Percentiles rank a stretch among this genome's conserved stretches.
Conservation (phyloP, 2,329 filamentous ascomycete species). For the Phyllosticta citriasiana region DNA sequence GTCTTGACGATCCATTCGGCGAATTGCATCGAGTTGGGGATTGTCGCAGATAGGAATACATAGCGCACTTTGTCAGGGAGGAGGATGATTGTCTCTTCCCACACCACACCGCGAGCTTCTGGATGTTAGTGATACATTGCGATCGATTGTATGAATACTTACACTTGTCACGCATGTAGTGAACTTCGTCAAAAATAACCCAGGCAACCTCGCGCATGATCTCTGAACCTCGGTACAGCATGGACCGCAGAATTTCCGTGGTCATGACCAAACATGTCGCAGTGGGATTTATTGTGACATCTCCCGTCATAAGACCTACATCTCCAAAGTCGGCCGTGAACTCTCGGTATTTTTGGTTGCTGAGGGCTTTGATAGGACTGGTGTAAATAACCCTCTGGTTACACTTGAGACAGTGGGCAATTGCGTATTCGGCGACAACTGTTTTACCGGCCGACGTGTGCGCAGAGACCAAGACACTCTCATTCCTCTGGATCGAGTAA, state of each 20-base stretch:
- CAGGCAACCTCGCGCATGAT: slow-evolving; percentile 99
- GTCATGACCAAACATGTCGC: slow-evolving; percentile 98
- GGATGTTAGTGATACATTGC: not conserved
- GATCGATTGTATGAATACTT: slow-evolving; percentile 11
- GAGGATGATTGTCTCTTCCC: slow-evolving; percentile 98
- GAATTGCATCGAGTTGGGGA: slow-evolving; percentile 98
- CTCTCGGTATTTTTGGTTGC: slow-evolving; percentile 97
- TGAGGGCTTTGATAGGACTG: slow-evolving; percentile 96
- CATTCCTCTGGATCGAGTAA: slow-evolving; percentile 86
- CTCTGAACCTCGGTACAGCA: slow-evolving; percentile 95
- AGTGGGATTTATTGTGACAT: slow-evolving; percentile 98
- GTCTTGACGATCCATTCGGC: slow-evolving; percentile 99
- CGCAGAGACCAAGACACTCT: slow-evolving; percentile 92
- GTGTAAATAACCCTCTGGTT: slow-evolving; percentile 99
- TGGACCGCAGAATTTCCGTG: slow-evolving; percentile 95
- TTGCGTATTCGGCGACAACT: slow-evolving; percentile 95
- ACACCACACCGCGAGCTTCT: slow-evolving; percentile 76
- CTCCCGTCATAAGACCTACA: slow-evolving; percentile 95
- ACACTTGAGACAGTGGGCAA: slow-evolving; percentile 91
- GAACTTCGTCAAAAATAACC: slow-evolving; percentile 98
- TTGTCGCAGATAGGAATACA: slow-evolving; percentile 95
- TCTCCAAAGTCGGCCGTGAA: slow-evolving; percentile 94
- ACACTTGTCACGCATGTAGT: slow-evolving; percentile 90
- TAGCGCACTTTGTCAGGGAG: slow-evolving; percentile 98
- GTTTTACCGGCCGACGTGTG: slow-evolving; percentile 98